Evolutionary conservation across 2,329 filamentous ascomycete species (phyloP).

Genomic region (Dothideomycetes sp.): DNA sequence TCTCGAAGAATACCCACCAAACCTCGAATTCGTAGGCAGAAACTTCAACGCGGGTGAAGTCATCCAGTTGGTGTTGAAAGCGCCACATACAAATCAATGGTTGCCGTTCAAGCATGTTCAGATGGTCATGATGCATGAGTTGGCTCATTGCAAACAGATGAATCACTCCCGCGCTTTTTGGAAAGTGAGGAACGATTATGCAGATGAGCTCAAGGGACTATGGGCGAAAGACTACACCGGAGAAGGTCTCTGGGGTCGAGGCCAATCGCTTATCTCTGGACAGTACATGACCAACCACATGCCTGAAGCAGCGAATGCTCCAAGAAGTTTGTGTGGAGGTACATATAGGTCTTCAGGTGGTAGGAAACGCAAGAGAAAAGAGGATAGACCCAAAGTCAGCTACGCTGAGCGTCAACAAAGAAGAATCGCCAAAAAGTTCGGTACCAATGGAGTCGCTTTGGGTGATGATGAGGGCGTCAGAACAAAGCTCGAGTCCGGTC

Average conservation of each 20-base stretch:
- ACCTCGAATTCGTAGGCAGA: conserved; percentile 73
- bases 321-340: conserved; percentile 67
- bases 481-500: conserved; percentile 48
- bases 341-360: conserved; percentile 55
- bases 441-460: conserved; percentile 56
- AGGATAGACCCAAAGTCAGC: conserved; percentile 43
- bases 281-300: conserved; percentile 54
- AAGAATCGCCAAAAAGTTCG: conserved; percentile 67
- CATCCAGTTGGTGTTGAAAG: conserved; percentile 72
- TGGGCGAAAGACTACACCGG: conserved; percentile 66
- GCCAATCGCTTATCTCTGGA: conserved; percentile 53
- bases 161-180: conserved; percentile 78
- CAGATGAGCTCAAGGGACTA: conserved; percentile 58
- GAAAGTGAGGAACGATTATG: conserved; percentile 66
- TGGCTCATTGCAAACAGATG: conserved; percentile 86
- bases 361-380: conserved; percentile 46
- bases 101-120: conserved; percentile 75
- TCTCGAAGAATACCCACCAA: conserved; percentile 74
- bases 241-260: conserved; percentile 75
- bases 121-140: conserved; percentile 92
- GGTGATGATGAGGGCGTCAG: conserved; percentile 61
- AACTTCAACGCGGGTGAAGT: conserved; percentile 89
- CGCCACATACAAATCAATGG: conserved; percentile 53
- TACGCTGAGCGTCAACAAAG: conserved; percentile 61
- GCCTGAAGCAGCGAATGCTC: conserved; percentile 36